A percentile compares a stretch with the other conserved stretches of the same genome.
These are phyloP conservation scores for Stephania yunnanensis DNA, from an alignment of 164 flowering plant genomes.

Conservation along the genomic window DNA sequence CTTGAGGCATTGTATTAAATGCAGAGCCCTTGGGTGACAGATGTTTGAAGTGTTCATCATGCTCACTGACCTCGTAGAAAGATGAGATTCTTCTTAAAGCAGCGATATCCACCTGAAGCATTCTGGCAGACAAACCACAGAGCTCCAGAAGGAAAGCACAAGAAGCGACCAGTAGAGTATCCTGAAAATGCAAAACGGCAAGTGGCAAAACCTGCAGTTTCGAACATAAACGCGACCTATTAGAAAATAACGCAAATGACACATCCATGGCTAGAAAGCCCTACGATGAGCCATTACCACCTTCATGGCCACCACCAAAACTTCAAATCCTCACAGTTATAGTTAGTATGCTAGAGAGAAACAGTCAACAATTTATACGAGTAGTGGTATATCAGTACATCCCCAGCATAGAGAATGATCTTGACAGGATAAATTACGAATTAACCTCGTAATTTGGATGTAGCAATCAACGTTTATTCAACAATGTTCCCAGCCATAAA, in stretches of 20 bases:
- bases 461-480: too few species aligned
- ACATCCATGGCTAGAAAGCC: background rate
- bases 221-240: background rate
- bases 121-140: slow-evolving; percentile 84
- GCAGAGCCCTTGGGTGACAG: slow-evolving; percentile 46
- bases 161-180: slow-evolving; percentile 73
- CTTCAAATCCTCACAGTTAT: too few species aligned
- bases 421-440: too few species aligned
- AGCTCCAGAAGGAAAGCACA: slow-evolving; percentile 88
- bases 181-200: slow-evolving; percentile 77
- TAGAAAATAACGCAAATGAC: background rate
- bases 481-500: too few species aligned
- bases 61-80: slow-evolving; percentile 46
- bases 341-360: too few species aligned
- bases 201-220: slow-evolving; percentile 76
- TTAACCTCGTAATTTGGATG: too few species aligned
- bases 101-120: slow-evolving; percentile 76
- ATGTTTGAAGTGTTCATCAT: slow-evolving; percentile 33
- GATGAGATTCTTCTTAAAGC: slow-evolving; percentile 77
- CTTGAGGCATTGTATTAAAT: slow-evolving; percentile 45
- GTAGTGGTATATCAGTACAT: too few species aligned
- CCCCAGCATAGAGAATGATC: too few species aligned
- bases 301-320: background rate
- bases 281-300: background rate
- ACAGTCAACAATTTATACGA: too few species aligned